Conservation (phyloP, 768 basidiomycete genomes). For the Cyathus striatus region DNA sequence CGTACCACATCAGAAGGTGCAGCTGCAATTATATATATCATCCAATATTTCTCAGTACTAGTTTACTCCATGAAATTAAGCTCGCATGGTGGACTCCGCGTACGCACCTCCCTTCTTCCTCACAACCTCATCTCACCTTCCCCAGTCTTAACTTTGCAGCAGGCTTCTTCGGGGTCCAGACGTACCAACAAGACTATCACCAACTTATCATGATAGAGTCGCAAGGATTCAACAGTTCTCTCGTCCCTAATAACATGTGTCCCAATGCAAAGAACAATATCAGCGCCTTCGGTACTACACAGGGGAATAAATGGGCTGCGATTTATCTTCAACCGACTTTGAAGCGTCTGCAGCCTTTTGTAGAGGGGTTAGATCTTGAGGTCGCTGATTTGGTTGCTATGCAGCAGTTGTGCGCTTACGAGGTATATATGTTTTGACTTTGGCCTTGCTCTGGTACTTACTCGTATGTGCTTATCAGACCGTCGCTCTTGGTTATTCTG, state of each 20-base stretch:
- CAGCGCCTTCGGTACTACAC: conserved; percentile 31
- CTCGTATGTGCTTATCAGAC: no score
- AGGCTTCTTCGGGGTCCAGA: conserved; percentile 55
- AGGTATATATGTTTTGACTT: conserved; percentile 44
- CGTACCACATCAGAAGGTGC: conserved; percentile 55
- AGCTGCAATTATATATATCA: no score
- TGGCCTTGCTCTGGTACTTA: no score
- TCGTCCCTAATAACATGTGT: conserved; percentile 67
- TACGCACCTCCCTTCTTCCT: conserved; percentile 10
- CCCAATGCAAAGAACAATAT: conserved; percentile 47
- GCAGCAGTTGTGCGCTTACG: conserved; percentile 72
- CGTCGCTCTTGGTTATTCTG: conserved; percentile 72
- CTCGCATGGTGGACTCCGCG: conserved; percentile 51
- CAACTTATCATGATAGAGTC: conserved; percentile 59
- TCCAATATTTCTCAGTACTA: no score
- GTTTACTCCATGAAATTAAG: conserved; percentile 16
- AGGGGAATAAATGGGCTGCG: conserved; percentile 49
- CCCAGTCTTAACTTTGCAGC: conserved; percentile 30
- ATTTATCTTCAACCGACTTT: conserved; percentile 57
- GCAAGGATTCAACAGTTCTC: conserved; percentile 57
- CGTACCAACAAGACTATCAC: conserved; percentile 48
- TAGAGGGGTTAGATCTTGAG: conserved; percentile 49
- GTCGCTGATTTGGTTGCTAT: conserved; percentile 51
- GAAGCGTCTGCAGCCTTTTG: conserved; percentile 41
- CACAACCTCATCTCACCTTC: no score